phyloP scores from a whole-genome alignment of 164 flowering plant genomes.

The Akebia trifoliata region DNA sequence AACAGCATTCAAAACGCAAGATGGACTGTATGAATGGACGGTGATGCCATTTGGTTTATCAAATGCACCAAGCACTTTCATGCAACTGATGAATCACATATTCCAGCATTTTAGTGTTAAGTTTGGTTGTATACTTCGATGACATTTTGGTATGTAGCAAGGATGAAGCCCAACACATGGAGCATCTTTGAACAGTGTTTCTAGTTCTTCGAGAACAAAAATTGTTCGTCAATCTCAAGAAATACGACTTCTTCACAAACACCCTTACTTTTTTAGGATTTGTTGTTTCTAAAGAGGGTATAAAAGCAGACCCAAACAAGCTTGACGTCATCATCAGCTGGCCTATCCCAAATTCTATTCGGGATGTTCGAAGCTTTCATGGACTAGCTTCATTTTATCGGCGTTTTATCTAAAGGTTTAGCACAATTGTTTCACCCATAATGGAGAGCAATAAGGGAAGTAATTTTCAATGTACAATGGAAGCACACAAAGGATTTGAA shows the following conservation, averaged over 20 bases:
- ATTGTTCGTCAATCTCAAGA: neutral
- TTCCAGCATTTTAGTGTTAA: neutral
- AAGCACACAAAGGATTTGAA: neutral
- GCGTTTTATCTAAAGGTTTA: neutral
- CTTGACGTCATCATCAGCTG: neutral
- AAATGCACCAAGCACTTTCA: neutral
- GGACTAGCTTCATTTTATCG: neutral
- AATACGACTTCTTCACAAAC: neutral
- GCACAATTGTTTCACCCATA: neutral
- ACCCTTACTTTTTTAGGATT: neutral
- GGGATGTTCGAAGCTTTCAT: neutral
- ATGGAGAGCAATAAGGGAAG: neutral
- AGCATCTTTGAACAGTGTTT: neutral
- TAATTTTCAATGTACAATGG: neutral
- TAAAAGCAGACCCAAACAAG: neutral
- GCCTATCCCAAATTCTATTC: neutral
- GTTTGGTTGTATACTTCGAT: constrained; percentile 16
- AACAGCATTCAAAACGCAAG: too few relatives aligned
- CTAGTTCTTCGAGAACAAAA: neutral
- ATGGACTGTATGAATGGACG: too few relatives aligned
- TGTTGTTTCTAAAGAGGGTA: neutral
- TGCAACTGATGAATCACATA: neutral
- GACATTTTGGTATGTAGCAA: constrained; percentile 6
- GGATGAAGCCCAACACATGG: neutral
- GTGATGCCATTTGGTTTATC: too few relatives aligned